Conservation (phyloP, 192 early-diverging fungal genomes). For the Piromyces sp. region DNA sequence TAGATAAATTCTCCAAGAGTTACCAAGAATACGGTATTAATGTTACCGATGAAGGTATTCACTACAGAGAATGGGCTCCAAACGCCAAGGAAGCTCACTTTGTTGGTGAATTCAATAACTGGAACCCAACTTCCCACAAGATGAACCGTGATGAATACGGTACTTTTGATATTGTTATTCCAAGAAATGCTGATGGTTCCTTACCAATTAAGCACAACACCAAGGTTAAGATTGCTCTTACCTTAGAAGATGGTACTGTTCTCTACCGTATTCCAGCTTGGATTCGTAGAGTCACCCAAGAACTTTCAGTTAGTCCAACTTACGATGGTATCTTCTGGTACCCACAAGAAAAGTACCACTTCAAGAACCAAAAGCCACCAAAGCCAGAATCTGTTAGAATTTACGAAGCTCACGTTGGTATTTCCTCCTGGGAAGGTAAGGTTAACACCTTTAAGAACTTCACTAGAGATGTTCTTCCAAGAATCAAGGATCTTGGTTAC, state of each 20-base stretch:
- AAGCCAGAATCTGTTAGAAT: constrained; percentile 41
- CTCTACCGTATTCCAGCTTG: constrained; percentile 83
- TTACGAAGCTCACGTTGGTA: constrained; percentile 85
- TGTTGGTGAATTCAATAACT: constrained; percentile 85
- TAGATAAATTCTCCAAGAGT: constrained; percentile 64
- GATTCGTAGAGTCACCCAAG: constrained; percentile 71
- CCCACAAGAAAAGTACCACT: constrained; percentile 54
- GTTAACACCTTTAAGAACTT: constrained; percentile 85
- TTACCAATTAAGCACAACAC: constrained; percentile 64
- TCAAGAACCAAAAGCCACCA: constrained; percentile 57
- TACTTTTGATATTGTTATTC: constrained; percentile 56
- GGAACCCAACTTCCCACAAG: constrained; percentile 53
- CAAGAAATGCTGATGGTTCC: constrained; percentile 36
- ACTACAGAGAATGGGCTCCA: constrained; percentile 94
- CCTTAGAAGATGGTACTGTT: neutral
- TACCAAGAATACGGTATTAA: constrained; percentile 72
- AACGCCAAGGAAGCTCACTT: constrained; percentile 56
- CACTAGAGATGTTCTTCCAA: constrained; percentile 61
- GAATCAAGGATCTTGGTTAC: constrained; percentile 68
- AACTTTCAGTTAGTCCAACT: constrained; percentile 54
- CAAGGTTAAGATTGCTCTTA: constrained; percentile 60
- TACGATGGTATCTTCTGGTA: constrained; percentile 94
- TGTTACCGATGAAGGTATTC: constrained; percentile 34
- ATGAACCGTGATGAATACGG: constrained; percentile 73
- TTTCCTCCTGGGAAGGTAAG: constrained; percentile 64